Evolutionary conservation across 2,329 filamentous ascomycete species (phyloP), one percentile per base, ranked within the genome.

Genomic region (Pezicula carpinea): DNA sequence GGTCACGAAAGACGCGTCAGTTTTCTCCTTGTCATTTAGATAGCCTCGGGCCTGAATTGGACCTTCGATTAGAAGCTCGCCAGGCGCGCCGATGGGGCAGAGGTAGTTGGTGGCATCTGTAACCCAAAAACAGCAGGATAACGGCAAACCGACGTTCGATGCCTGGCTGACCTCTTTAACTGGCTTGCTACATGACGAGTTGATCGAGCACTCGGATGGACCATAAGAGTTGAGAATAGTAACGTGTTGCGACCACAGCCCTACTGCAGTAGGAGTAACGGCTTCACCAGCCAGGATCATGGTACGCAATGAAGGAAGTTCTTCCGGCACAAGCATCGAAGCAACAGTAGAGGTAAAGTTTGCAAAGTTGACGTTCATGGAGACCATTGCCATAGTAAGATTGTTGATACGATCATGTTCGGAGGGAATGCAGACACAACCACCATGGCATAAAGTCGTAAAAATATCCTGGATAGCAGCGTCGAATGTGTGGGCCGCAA

Each of bases 11-110:
- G 40, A 38, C 31, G 33, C 29, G 2, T 29, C 36, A 4, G 51
- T 55, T 23, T 54, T 53, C 6, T 48, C 43, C 3, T 36, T 13
- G n/a, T 58, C 47, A 6, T 58, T 57, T 3, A 59, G 33, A 18
- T 59, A 59, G 3, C 53, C 49, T 6, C 50, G 26, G 13, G 54
- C 51, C 5, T 58, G 21, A 23, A 49, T 51, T 17, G 54, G 52
- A 5, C 57, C 55, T 39, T 56, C 54, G 26, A 59, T 48, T 5
- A 51, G 33, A 11, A 59, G 38, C 33, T 59, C 57, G 10, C 55
- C 57, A 13, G 48, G 29, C 5, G 33, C 45, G 14, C 56, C 57
- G 17, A 55, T 42, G 22, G 54, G 51, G 10, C 31, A 18, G 6
- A 58, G 42, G 3, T 21, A 44, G 32, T 54, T 42, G 19, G 38